A percentile compares a stretch with the other conserved stretches of the same genome.
These are phyloP conservation scores for Paracoccidioides brasiliensis DNA, from an alignment of 2,329 filamentous ascomycete genomes.

Conservation along the genomic window DNA sequence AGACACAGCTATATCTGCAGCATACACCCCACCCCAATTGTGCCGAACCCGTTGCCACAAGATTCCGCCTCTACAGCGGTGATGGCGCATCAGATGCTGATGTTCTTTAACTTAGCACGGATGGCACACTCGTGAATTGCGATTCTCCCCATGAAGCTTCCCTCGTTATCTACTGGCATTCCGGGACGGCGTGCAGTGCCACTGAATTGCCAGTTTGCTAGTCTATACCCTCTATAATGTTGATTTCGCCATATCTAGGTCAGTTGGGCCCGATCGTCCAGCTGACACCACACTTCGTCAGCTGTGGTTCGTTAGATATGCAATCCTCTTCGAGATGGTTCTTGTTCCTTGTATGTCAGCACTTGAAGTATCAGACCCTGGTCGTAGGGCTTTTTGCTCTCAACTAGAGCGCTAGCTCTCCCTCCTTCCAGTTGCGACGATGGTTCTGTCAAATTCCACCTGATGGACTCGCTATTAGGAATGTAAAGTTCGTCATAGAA, in stretches of 20 bases:
- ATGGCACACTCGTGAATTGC: background rate
- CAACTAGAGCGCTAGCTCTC: constrained; percentile 20
- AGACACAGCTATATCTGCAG: constrained; percentile 40
- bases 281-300: constrained; percentile 4
- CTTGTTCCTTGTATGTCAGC: constrained; percentile 18
- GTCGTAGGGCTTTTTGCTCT: constrained; percentile 13
- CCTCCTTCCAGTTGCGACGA: constrained; percentile 14
- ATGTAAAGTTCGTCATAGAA: background rate
- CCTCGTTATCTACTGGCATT: constrained; percentile 13
- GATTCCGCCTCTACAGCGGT: constrained; percentile 36
- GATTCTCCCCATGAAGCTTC: constrained; percentile 7
- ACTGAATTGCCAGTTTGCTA: constrained; percentile 40
- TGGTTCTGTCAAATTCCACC: constrained; percentile 14
- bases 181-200: constrained; percentile 46
- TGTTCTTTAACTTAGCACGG: background rate
- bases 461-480: background rate
- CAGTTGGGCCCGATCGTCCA: constrained; percentile 45
- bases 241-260: constrained; percentile 54
- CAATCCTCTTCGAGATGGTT: background rate
- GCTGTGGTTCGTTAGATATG: background rate
- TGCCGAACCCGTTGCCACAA: constrained; percentile 55
- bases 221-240: constrained; percentile 60
- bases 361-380: constrained; percentile 23
- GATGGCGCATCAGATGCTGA: background rate
- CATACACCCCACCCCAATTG: constrained; percentile 50